Conservation (phyloP, 495 filamentous ascomycete species). For the Aspergillus kassunensis region DNA sequence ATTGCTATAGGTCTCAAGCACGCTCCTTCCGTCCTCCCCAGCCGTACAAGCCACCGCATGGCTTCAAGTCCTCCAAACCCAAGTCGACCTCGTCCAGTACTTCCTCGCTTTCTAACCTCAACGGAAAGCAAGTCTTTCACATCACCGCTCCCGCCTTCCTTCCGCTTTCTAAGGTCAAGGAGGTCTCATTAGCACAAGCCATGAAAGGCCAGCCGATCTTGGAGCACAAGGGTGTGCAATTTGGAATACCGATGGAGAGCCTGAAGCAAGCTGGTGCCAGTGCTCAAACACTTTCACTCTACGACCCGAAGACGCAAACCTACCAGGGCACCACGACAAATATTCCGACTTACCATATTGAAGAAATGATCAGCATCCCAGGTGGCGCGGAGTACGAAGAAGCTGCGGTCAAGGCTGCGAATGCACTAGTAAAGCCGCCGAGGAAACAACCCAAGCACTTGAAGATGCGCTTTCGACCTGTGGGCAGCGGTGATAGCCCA, state of each 20-base stretch:
- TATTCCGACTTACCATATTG: constrained; percentile 43
- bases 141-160: constrained; percentile 42
- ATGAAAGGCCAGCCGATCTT: constrained; percentile 41
- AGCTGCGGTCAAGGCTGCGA: constrained; percentile 31
- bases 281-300: constrained; percentile 35
- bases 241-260: constrained; percentile 44
- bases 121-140: constrained; percentile 43
- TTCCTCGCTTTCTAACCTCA: constrained; percentile 38
- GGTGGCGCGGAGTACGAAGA: constrained; percentile 27
- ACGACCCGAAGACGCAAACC: constrained; percentile 31
- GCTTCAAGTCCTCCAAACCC: constrained; percentile 39
- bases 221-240: constrained; percentile 35
- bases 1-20: constrained; percentile 12
- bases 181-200: constrained; percentile 38
- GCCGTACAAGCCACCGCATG: constrained; percentile 39
- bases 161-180: constrained; percentile 41
- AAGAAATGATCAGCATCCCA: constrained; percentile 40
- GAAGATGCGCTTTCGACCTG: constrained; percentile 57
- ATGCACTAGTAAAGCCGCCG: constrained; percentile 38
- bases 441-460: constrained; percentile 54
- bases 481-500: constrained; percentile 43
- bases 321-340: constrained; percentile 29
- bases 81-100: constrained; percentile 33
- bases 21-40: constrained; percentile 22
- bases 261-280: constrained; percentile 30